These are phyloP conservation scores for Nannizziopsis barbatae DNA, from an alignment of 2,329 filamentous ascomycete genomes.

Conservation along the genomic window DNA sequence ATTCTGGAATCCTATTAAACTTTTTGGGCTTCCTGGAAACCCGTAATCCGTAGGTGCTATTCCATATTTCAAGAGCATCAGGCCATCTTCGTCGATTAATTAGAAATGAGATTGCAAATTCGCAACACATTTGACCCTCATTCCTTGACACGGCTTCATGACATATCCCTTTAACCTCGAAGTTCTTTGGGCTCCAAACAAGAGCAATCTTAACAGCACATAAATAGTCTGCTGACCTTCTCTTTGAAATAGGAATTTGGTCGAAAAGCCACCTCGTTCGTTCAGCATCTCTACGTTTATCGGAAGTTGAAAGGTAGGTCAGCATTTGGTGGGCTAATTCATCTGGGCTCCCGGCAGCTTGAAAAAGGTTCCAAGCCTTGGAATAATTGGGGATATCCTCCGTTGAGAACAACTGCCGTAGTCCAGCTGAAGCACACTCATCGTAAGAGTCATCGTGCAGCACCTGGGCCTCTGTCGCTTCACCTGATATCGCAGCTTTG, in stretches of 20 bases:
- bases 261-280: slow-evolving; percentile 40
- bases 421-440: background rate
- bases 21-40: background rate
- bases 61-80: slow-evolving; percentile 24
- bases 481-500: background rate
- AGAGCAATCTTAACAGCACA: slow-evolving; percentile 37
- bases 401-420: slow-evolving; percentile 7
- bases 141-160: slow-evolving; percentile 27
- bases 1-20: slow-evolving; percentile 12
- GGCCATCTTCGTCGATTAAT: slow-evolving; percentile 26
- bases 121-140: slow-evolving; percentile 23
- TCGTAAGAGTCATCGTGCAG: background rate
- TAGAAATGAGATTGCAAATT: slow-evolving; percentile 24
- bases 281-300: slow-evolving; percentile 29
- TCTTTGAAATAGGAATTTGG: slow-evolving; percentile 26
- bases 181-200: slow-evolving; percentile 27
- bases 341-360: slow-evolving; percentile 22
- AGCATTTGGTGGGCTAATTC: slow-evolving; percentile 21
- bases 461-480: background rate
- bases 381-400: slow-evolving; percentile 22
- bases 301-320: slow-evolving; percentile 31
- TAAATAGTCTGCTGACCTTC: slow-evolving; percentile 36
- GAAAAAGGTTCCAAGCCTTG: slow-evolving; percentile 36
- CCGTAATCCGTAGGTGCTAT: slow-evolving; percentile 15
- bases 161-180: slow-evolving; percentile 32